phyloP scores from a whole-genome alignment of 768 basidiomycete genomes.

The Termitomyces sp. region DNA sequence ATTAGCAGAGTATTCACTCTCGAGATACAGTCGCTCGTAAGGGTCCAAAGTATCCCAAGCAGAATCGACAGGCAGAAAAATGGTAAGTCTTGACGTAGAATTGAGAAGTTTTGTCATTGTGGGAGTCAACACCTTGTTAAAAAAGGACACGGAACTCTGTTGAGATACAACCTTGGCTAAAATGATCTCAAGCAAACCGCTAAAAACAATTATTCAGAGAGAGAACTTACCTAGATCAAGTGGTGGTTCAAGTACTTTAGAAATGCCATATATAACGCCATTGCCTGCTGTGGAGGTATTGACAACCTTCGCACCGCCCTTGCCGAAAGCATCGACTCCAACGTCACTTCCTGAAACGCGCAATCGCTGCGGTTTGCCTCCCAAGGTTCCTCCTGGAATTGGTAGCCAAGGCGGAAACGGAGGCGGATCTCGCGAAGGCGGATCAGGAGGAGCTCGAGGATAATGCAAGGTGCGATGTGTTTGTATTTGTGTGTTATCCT shows the following conservation, averaged over 20 bases:
- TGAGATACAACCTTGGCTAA: slow-evolving; percentile 57
- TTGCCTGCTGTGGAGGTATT: slow-evolving; percentile 62
- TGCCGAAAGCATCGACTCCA: slow-evolving; percentile 74
- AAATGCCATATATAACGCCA: slow-evolving; percentile 73
- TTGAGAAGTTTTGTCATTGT: slow-evolving; percentile 55
- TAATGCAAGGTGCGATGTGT: slow-evolving; percentile 63
- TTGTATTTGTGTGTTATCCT: slow-evolving; percentile 35
- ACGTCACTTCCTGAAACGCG: slow-evolving; percentile 55
- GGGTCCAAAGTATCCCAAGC: slow-evolving; percentile 79
- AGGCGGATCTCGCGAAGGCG: slow-evolving; percentile 63
- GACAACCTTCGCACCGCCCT: slow-evolving; percentile 64
- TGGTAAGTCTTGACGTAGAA: slow-evolving; percentile 65
- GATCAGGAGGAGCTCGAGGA: slow-evolving; percentile 53
- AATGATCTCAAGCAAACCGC: neutral
- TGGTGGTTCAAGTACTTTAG: slow-evolving; percentile 70
- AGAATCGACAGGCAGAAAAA: slow-evolving; percentile 83
- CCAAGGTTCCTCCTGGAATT: slow-evolving; percentile 73
- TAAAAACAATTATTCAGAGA: slow-evolving; percentile 1
- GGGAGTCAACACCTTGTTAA: slow-evolving; percentile 63
- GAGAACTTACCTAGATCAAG: slow-evolving; percentile 58
- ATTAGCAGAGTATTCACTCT: slow-evolving; percentile 79
- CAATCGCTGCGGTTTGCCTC: slow-evolving; percentile 76
- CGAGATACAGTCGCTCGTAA: slow-evolving; percentile 82
- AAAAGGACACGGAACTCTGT: slow-evolving; percentile 63
- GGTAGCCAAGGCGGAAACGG: slow-evolving; percentile 86